Percentiles rank a stretch among this genome's conserved stretches.
Conservation (phyloP, 371 early-diverging fungal genomes). For the Mortierella sp. region DNA sequence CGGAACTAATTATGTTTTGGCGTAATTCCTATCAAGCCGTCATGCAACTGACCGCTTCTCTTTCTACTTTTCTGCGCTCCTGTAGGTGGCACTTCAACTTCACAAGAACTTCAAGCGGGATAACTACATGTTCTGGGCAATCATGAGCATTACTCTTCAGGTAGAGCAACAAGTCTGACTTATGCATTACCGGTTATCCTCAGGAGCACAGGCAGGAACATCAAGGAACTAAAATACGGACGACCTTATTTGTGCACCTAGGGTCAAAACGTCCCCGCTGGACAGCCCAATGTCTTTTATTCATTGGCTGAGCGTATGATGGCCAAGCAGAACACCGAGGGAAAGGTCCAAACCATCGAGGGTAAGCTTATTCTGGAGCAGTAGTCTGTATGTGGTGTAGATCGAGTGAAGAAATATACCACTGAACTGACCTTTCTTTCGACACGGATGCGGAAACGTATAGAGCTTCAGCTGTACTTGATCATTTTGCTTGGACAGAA, state of each 20-base stretch:
- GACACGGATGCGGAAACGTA: neutral
- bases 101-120: slow-evolving; percentile 84
- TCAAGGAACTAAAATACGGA: no score
- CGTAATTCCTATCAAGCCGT: neutral
- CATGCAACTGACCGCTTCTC: neutral
- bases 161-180: slow-evolving; percentile 41
- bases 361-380: slow-evolving; percentile 56
- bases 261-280: slow-evolving; percentile 48
- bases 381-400: slow-evolving; percentile 26
- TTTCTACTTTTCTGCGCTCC: neutral
- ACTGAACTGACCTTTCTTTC: neutral
- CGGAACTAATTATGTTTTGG: neutral
- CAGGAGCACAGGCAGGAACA: neutral
- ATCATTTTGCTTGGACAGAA: slow-evolving; percentile 74
- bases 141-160: slow-evolving; percentile 82
- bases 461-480: slow-evolving; percentile 79
- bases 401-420: neutral
- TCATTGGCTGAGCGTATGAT: slow-evolving; percentile 91
- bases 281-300: slow-evolving; percentile 67
- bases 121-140: slow-evolving; percentile 91
- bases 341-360: slow-evolving; percentile 68
- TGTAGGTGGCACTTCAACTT: slow-evolving; percentile 82
- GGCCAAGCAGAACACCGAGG: slow-evolving; percentile 83
- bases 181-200: neutral
- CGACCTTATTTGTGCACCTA: slow-evolving; percentile 5